phyloP scores from a whole-genome alignment of 371 early-diverging fungal species.

The Mortierella sp. region DNA sequence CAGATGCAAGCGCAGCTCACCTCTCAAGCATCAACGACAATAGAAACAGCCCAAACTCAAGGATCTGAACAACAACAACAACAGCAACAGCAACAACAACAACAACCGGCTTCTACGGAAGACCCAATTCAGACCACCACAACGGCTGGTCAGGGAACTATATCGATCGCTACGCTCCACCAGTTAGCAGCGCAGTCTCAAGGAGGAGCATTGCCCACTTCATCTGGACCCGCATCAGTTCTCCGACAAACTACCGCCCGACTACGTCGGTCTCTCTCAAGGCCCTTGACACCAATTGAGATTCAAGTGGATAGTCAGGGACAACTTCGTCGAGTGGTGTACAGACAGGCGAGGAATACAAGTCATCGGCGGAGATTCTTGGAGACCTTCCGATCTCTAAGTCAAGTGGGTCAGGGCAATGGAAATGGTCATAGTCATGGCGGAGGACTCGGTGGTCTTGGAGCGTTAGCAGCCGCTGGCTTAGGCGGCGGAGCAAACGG shows the following conservation, averaged over 20 bases:
- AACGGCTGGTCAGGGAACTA: too few species aligned
- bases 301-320: constrained; percentile 44
- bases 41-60: neutral
- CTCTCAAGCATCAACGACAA: constrained; percentile 10
- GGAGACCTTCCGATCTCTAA: constrained; percentile 43
- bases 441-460: constrained; percentile 14
- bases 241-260: constrained; percentile 42
- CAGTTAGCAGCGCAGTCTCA: too few species aligned
- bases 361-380: constrained; percentile 30
- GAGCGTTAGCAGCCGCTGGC: constrained; percentile 24
- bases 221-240: constrained; percentile 13
- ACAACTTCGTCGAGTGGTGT: constrained; percentile 19
- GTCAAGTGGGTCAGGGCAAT: constrained; percentile 31
- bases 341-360: constrained; percentile 14
- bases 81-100: neutral
- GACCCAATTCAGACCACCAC: neutral
- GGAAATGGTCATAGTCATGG: constrained; percentile 13
- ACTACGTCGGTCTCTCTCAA: constrained; percentile 35
- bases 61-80: neutral
- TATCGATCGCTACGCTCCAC: too few species aligned
- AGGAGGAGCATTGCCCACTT: neutral
- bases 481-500: constrained; percentile 4
- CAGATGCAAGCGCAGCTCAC: neutral
- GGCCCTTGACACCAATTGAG: constrained; percentile 33
- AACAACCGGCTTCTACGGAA: neutral